A percentile compares a stretch with the other conserved stretches of the same genome.
Evolutionary conservation across 2,329 filamentous ascomycete genomes (phyloP).

Genomic region (Aspergillus pseudotamarii): DNA sequence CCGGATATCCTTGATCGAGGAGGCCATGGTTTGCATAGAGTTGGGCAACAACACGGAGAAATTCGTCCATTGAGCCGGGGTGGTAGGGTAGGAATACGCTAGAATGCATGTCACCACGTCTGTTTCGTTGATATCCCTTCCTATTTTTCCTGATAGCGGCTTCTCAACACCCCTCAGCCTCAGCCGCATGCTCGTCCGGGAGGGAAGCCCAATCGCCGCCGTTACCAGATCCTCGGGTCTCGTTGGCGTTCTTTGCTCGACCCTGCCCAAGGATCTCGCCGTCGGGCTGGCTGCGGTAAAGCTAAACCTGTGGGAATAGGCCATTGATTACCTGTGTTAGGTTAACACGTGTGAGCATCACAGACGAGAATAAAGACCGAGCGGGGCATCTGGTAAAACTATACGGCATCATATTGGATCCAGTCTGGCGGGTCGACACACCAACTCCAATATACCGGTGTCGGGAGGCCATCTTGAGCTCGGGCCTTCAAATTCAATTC

Average conservation of each 20-base stretch:
- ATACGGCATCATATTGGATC: background rate
- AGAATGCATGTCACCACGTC: conserved; percentile 1
- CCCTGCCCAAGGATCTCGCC: background rate
- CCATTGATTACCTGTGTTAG: background rate
- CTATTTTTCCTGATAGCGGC: background rate
- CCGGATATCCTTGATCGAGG: background rate
- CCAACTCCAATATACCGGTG: background rate
- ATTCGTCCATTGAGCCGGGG: background rate
- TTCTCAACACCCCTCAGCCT: background rate
- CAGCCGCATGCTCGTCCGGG: background rate
- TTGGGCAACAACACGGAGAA: background rate
- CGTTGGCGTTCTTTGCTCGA: background rate
- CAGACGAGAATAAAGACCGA: background rate
- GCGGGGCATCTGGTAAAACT: background rate
- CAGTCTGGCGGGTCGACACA: background rate
- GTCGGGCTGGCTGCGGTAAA: background rate
- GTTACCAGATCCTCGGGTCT: conserved; percentile 11
- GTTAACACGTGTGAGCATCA: background rate
- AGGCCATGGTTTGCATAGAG: background rate
- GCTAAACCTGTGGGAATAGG: background rate
- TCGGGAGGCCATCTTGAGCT: background rate
- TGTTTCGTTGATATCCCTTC: conserved; percentile 3
- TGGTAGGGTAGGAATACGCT: background rate
- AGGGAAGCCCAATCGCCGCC: conserved; percentile 11
- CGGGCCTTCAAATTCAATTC: background rate